Percentiles rank a stretch among this genome's conserved stretches.
phyloP scores from a whole-genome alignment of 192 early-diverging fungal species.

The Coemansia interrupta region DNA sequence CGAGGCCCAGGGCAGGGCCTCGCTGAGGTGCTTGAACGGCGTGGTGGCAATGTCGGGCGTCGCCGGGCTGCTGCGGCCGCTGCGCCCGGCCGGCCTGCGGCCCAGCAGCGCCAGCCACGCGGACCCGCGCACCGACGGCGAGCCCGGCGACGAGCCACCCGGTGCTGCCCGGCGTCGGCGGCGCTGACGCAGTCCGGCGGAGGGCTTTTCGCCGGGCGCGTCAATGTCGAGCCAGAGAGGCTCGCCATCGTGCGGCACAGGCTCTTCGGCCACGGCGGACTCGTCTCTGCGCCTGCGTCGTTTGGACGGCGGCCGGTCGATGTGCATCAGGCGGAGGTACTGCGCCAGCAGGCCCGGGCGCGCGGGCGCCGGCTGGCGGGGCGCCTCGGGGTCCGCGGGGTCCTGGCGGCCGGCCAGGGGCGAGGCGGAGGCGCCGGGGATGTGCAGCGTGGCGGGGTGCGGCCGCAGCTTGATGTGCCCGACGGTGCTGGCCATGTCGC shows the following conservation, averaged over 20 bases:
- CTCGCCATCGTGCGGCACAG: background rate
- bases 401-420: background rate
- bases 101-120: no score
- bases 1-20: conserved; percentile 35
- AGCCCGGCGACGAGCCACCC: no score
- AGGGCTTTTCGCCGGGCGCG: background rate
- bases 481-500: conserved; percentile 23
- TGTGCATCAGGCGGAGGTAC: conserved; percentile 33
- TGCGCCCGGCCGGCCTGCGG: no score
- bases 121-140: background rate
- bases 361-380: background rate
- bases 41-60: conserved; percentile 6
- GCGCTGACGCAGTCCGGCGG: background rate
- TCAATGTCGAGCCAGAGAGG: conserved; percentile 9
- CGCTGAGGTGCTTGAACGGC: conserved; percentile 46
- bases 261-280: background rate
- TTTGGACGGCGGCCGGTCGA: conserved; percentile 14
- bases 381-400: background rate
- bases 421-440: conserved; percentile 1
- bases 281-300: background rate
- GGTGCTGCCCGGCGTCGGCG: background rate
- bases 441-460: conserved; percentile 18
- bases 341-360: conserved; percentile 37
- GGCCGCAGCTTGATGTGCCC: conserved; percentile 42
- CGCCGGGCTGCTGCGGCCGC: background rate